phyloP scores from a whole-genome alignment of 179 eudicot genomes.

The Spinacia oleracea region DNA sequence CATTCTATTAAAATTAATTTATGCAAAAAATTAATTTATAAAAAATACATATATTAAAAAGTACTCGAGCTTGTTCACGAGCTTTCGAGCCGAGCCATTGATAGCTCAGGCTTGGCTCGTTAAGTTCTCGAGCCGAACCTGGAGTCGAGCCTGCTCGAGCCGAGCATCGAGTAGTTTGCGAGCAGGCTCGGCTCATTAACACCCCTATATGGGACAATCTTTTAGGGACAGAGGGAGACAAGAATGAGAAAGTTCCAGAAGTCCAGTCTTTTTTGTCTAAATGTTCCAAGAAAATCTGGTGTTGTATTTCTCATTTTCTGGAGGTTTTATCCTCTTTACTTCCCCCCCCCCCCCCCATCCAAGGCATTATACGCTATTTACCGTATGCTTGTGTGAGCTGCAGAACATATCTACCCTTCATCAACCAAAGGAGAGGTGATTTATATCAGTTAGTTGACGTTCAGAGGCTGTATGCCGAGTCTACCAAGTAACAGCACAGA shows the following conservation, averaged over 20 bases:
- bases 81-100: no score
- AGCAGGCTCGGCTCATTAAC: no score
- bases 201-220: no score
- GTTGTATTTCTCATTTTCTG: neutral
- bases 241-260: neutral
- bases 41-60: no score
- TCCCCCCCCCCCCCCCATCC: neutral
- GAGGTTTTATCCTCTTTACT: neutral
- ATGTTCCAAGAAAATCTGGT: neutral
- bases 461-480: conserved; percentile 30
- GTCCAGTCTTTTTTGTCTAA: neutral
- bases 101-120: no score
- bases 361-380: neutral
- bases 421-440: conserved; percentile 48
- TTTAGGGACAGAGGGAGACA: no score
- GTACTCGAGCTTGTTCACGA: no score
- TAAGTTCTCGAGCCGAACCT: no score
- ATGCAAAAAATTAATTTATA: no score
- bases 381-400: conserved; percentile 1
- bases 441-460: conserved; percentile 46
- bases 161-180: no score
- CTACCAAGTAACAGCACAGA: conserved; percentile 10
- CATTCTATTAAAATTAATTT: no score
- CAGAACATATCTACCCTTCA: conserved; percentile 48
- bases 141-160: no score